Percentiles rank a stretch among this genome's conserved stretches.
Evolutionary conservation across 495 filamentous ascomycete species (phyloP).

Genomic region (Penicillium coffeae): DNA sequence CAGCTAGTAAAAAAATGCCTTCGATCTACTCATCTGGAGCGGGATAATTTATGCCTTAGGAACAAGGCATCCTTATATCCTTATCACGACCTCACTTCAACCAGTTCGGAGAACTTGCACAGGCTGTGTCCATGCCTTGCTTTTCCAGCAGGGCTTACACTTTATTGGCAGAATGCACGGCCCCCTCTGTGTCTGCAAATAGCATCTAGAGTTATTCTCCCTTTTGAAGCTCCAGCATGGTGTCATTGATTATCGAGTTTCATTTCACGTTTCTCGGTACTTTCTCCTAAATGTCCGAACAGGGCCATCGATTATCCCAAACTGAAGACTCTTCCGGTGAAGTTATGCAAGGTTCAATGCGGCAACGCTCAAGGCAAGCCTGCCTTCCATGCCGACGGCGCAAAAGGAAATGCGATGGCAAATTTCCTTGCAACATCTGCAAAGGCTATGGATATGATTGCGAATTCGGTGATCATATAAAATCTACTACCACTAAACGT

Average conservation of each 20-base stretch:
- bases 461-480: constrained; percentile 19
- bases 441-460: constrained; percentile 41
- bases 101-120: too few relatives aligned
- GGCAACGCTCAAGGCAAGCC: constrained; percentile 30
- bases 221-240: too few relatives aligned
- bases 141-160: too few relatives aligned
- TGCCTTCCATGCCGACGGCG: constrained; percentile 40
- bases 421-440: constrained; percentile 37
- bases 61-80: neutral
- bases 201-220: too few relatives aligned
- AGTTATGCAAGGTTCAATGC: constrained; percentile 5
- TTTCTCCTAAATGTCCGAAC: neutral
- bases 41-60: too few relatives aligned
- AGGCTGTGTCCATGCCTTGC: too few relatives aligned
- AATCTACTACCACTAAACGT: constrained; percentile 5
- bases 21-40: too few relatives aligned
- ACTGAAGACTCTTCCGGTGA: neutral
- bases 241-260: too few relatives aligned
- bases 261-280: too few relatives aligned
- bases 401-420: constrained; percentile 43
- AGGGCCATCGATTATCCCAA: neutral
- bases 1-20: too few relatives aligned
- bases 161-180: too few relatives aligned
- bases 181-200: too few relatives aligned
- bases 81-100: neutral